Base-by-base conservation (phyloP, 2,329 filamentous ascomycete species). In the Chaetomiaceae sp. region DNA sequence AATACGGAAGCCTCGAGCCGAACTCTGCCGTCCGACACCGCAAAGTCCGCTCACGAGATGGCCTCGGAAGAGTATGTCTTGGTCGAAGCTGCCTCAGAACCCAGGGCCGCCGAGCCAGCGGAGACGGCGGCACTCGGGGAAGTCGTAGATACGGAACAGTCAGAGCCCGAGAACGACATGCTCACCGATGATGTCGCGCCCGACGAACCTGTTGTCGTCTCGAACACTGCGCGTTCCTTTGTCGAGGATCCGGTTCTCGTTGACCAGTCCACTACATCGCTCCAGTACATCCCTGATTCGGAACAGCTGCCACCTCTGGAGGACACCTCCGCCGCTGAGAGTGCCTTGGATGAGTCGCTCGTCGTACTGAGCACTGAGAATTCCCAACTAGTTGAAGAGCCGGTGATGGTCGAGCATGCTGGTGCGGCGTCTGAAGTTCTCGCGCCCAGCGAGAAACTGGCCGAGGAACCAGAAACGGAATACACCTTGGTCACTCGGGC, bases 21-120 rank as follows among this genome's bases (percentile, higher is more conserved):
- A 13, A 18, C 14, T 20, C 11, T 37, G 2, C 36, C 16, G 25
- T 29, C 21, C 21, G 45, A 40, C 5, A 23, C 33, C 4, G 55
- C 53, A 2, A 40, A 51, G 11, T 18, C 16, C 8, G 42, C 20
- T 2, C 27, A 43, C 6, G 57, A 59, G 29, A 37, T 52, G 1
- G 16, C 42, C 8, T 57, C 52, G 29, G 55, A 59, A 16, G 57
- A 56, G n/a, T 59, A 43, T 38, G 52, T 59, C 34, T n/a, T 59
- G 42, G 51, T 59, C 23, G 55, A 59, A 4, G 36, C 55, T 4
- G 32, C 45, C 3, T 52, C 52, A 11, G 23, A 44, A 4, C 43
- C 56, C 30, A 4, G 41, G 34, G 45, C 47, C 6, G 32, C 25
- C 8, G 37, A 37, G 21, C 13, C 20, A 9, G 18, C 25, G 1